A percentile compares a stretch with the other conserved stretches of the same genome.
phyloP scores from a whole-genome alignment of 2,329 filamentous ascomycete species.

The Cladophialophora yegresii region DNA sequence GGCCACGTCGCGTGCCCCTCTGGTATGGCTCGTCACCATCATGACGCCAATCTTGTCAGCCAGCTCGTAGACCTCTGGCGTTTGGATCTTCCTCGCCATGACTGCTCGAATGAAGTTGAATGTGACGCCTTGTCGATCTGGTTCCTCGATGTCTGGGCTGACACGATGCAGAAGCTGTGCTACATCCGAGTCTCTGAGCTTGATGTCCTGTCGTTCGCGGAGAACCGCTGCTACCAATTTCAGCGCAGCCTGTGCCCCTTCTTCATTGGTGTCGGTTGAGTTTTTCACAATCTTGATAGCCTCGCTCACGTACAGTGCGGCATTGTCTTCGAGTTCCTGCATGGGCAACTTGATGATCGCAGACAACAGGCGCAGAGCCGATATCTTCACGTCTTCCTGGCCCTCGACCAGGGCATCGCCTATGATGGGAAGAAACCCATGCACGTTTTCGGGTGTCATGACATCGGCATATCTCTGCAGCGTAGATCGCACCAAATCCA shows the following conservation, averaged over 20 bases:
- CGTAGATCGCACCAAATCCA: conserved; percentile 84
- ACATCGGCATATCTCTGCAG: conserved; percentile 82
- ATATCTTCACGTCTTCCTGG: conserved; percentile 90
- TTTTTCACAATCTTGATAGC: conserved; percentile 78
- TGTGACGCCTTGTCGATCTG: conserved; percentile 85
- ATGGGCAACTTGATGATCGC: conserved; percentile 84
- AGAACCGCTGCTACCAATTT: conserved; percentile 86
- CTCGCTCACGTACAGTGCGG: conserved; percentile 79
- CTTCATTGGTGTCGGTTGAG: conserved; percentile 75
- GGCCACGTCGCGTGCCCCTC: conserved; percentile 81
- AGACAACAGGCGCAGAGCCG: conserved; percentile 80
- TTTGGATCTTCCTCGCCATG: conserved; percentile 79
- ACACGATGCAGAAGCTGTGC: conserved; percentile 80
- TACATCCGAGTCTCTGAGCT: conserved; percentile 76
- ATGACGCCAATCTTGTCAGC: conserved; percentile 85
- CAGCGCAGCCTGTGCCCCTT: conserved; percentile 81
- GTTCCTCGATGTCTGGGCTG: conserved; percentile 86
- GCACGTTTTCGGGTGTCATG: conserved; percentile 74
- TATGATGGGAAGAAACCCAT: conserved; percentile 83
- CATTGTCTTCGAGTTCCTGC: conserved; percentile 66
- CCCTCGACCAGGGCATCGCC: conserved; percentile 81
- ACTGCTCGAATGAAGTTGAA: conserved; percentile 93
- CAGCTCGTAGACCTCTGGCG: conserved; percentile 85
- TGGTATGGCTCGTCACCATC: conserved; percentile 95
- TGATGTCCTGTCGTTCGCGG: conserved; percentile 73